Evolutionary conservation across 2,329 filamentous ascomycete species (phyloP), one percentile per base, ranked within the genome.

Genomic region (Pezicula neosporulosa): DNA sequence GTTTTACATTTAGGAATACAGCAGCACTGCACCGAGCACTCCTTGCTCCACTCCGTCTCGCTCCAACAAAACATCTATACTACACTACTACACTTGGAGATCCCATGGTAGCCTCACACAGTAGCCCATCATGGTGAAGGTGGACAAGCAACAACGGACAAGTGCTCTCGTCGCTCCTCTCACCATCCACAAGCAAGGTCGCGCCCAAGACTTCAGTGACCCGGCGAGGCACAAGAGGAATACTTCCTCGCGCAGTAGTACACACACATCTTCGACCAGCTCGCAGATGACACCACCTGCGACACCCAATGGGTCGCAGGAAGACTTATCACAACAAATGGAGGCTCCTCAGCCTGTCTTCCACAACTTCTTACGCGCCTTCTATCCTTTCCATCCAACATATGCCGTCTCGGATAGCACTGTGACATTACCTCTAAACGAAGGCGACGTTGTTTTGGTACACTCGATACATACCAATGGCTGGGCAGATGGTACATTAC

Each of bases 401-500:
- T 85, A 86, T 62, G 81, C 87, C 39, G 82, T 90, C 54, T 83
- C 83, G n/a, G 89, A 92, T 52, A 87, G 88, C 10, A 94, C 90
- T 9, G 88, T 97, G 50, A 97, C 93, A 10, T 77, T 97, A 10
- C 88, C 91, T 19, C 79, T 99, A 51, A 89, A 89, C 60, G 87
- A 94, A 66, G 94, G 94, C 53, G 94, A 99, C 64, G 83, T 99
- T 45, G 87, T 99, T 49, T 73, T 99, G 52, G 88, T 99, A 19
- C 94, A 99, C 70, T 97, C 94, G 4, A 89, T 97, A 59, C 94
- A 99, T 70, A 94, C 90, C 54, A 99, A 97, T 73, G 94, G 94
- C 60, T 99, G 94, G 94, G 94, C 94, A 30, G 94, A 99, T 68
- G 94, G 94, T 47, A 99, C 94, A 1, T 76, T 97, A 38, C 73